Evolutionary conservation across 352 stramenopile genomes (phyloP), one percentile per base, ranked within the genome.

Genomic region (Pythium graminicola): DNA sequence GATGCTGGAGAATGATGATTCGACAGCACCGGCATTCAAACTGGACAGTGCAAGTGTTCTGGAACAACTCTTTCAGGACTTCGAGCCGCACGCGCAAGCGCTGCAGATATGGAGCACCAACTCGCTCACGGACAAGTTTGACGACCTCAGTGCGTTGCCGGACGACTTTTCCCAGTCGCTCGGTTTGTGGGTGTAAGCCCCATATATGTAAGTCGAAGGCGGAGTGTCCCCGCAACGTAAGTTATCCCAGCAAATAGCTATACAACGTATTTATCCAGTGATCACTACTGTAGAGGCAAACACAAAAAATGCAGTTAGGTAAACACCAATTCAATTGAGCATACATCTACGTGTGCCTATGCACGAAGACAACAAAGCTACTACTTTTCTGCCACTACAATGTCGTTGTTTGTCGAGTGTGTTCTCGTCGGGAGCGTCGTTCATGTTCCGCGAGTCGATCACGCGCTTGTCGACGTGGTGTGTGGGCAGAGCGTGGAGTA

Each of bases 71-170:
- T 61, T 65, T 20, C 17, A 23, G 35, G 57, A 65, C n/a, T 60
- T 65, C 48, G 57, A 65, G 33, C 36, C 39, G 51, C 27, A 40
- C 50, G 42, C 44, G 28, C 36, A 56, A 27, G 28, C 26, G 45
- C 20, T 60, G 11, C 50, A 60, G n/a, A 57, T 57, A 28, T 64
- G 56, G 56, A 64, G 56, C 56, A 64, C 56, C 14, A 64, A 64
- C 35, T 64, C 56, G 41, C 56, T 64, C 19, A 42, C 29, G 26
- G 48, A 58, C 28, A 44, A 51, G 40, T n/a, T 64, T 19, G 56
- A 64, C 3, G 56, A 64, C 8, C 56, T 64, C 22, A 64, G 42
- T n/a, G 49, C 45, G 11, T 27, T 64, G 29, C 45, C 56, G 32
- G 56, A 64, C 8, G 56, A 64, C 40, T 53, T 64, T 41, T 64